Evolutionary conservation across 2,329 filamentous ascomycete genomes (phyloP).

Genomic region (Neodidymelliopsis sp.): DNA sequence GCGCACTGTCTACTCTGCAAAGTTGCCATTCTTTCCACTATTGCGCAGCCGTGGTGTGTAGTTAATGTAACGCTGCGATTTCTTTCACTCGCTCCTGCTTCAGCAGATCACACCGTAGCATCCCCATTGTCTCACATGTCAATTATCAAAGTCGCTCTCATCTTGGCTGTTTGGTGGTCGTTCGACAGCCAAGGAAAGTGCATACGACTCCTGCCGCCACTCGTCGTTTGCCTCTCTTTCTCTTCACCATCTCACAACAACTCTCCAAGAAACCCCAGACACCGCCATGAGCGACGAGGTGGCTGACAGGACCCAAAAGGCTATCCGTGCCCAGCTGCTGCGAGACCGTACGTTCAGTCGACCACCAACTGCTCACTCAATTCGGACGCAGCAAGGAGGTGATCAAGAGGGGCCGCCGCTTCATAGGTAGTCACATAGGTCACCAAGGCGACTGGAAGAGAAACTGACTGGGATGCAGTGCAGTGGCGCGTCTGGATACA

Average conservation of each 20-base stretch:
- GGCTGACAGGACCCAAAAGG: not conserved
- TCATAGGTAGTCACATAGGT: constrained; percentile 1
- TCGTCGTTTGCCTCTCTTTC: too few relatives aligned
- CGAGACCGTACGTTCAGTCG: constrained; percentile 1
- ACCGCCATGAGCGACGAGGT: not conserved
- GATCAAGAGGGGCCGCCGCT: constrained; percentile 5
- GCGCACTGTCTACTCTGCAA: not conserved
- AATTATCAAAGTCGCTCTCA: constrained; percentile 1
- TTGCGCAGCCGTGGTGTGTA: constrained; percentile 5
- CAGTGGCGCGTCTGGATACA: not conserved
- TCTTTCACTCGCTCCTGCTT: not conserved
- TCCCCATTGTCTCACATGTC: too few relatives aligned
- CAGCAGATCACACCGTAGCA: not conserved
- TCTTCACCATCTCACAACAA: not conserved
- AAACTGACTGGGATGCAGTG: not conserved
- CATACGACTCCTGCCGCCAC: not conserved
- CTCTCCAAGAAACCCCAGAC: not conserved
- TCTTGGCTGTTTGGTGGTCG: not conserved
- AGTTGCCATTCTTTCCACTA: not conserved
- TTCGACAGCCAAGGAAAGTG: not conserved
- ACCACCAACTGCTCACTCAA: constrained; percentile 6
- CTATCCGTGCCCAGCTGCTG: constrained; percentile 4
- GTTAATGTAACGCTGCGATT: constrained; percentile 6
- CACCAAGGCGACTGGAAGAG: not conserved
- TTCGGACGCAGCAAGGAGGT: not conserved